Evolutionary conservation across 2,329 filamentous ascomycete genomes (phyloP).

Genomic region (Plectosphaerella plurivora): DNA sequence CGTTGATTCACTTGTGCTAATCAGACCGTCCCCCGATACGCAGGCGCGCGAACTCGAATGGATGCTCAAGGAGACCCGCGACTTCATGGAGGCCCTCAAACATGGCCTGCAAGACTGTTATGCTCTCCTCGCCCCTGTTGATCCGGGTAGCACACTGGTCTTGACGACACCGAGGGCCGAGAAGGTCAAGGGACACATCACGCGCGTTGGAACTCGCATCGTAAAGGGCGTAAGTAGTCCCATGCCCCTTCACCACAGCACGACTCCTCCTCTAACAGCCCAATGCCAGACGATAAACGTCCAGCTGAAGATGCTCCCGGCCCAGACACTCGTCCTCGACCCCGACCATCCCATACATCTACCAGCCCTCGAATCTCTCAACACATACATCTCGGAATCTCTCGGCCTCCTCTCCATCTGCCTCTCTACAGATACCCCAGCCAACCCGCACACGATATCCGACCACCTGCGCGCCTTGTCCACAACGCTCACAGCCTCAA

Average conservation of each 20-base stretch:
- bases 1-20: slow-evolving; percentile 19
- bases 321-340: slow-evolving; percentile 44
- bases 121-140: slow-evolving; percentile 75
- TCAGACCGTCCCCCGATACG: slow-evolving; percentile 15
- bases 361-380: slow-evolving; percentile 64
- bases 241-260: background rate
- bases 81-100: slow-evolving; percentile 45
- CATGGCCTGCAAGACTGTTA: slow-evolving; percentile 83
- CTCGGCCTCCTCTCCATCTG: slow-evolving; percentile 80
- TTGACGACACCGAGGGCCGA: slow-evolving; percentile 85
- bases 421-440: slow-evolving; percentile 45
- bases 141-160: slow-evolving; percentile 83
- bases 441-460: slow-evolving; percentile 52
- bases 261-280: background rate
- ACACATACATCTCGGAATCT: slow-evolving; percentile 75
- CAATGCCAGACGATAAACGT: slow-evolving; percentile 64
- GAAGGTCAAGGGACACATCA: slow-evolving; percentile 87
- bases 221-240: slow-evolving; percentile 71
- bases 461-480: slow-evolving; percentile 53
- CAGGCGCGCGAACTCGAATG: slow-evolving; percentile 51
- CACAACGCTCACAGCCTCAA: slow-evolving; percentile 48
- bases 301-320: slow-evolving; percentile 64
- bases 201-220: slow-evolving; percentile 82
- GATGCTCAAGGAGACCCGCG: slow-evolving; percentile 46
- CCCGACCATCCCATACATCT: slow-evolving; percentile 52